Evolutionary conservation across 1,284 basidiomycete species (phyloP).

Genomic region (Cryptococcus sp.): DNA sequence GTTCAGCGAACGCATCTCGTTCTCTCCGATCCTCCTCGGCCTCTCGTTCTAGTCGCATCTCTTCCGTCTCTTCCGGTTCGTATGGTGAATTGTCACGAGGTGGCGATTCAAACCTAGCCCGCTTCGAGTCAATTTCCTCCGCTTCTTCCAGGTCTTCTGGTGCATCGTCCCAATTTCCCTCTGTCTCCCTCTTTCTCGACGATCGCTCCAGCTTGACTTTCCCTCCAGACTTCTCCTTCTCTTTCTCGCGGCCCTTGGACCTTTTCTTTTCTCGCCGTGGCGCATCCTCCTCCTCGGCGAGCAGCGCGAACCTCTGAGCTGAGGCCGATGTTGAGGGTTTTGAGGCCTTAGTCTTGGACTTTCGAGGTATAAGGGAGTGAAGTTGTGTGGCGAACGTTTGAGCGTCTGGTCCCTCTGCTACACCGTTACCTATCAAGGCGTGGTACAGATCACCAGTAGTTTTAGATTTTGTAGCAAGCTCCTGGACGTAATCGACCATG

Average conservation of each 20-base stretch:
- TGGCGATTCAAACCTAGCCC: slow-evolving; percentile 36
- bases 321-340: slow-evolving; percentile 37
- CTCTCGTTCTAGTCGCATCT: slow-evolving; percentile 66
- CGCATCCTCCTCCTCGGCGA: slow-evolving; percentile 66
- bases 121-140: slow-evolving; percentile 50
- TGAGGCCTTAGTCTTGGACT: slow-evolving; percentile 60
- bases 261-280: slow-evolving; percentile 24
- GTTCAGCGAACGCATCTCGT: slow-evolving; percentile 87
- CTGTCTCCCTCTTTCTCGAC: slow-evolving; percentile 68
- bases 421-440: slow-evolving; percentile 68
- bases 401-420: slow-evolving; percentile 72
- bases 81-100: slow-evolving; percentile 27
- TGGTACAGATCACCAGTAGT: slow-evolving; percentile 71
- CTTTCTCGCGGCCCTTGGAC: slow-evolving; percentile 47
- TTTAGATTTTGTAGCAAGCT: slow-evolving; percentile 76
- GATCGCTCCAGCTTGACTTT: slow-evolving; percentile 57
- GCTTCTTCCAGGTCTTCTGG: slow-evolving; percentile 70
- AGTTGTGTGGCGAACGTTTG: slow-evolving; percentile 75
- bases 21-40: slow-evolving; percentile 75
- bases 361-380: slow-evolving; percentile 68
- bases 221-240: slow-evolving; percentile 55
- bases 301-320: slow-evolving; percentile 67
- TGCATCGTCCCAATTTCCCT: slow-evolving; percentile 51
- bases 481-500: slow-evolving; percentile 78
- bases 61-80: slow-evolving; percentile 55